Conservation (phyloP, 73 alveolate species). For the Breviolum minutum region DNA sequence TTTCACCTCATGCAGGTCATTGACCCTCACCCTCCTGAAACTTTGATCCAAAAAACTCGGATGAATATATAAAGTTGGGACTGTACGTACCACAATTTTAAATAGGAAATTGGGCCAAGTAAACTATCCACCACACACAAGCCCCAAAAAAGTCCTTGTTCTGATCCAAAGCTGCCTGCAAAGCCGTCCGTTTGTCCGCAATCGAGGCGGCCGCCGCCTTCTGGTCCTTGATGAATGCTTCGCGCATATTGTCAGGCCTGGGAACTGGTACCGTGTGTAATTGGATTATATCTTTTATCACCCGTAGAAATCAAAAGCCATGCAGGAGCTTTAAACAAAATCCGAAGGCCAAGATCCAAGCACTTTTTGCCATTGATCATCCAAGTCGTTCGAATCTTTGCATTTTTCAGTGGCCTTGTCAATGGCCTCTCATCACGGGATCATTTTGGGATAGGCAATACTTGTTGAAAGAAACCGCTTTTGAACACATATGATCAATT, state of each 20-base stretch:
- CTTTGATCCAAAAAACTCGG: background rate
- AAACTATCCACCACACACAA: no score
- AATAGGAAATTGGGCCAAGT: background rate
- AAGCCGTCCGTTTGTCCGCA: background rate
- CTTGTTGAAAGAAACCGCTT: no score
- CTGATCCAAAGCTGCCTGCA: constrained; percentile 20
- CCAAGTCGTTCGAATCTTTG: constrained; percentile 15
- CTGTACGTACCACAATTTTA: background rate
- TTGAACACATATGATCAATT: background rate
- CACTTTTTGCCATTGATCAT: background rate
- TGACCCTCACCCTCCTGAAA: no score
- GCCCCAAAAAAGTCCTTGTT: background rate
- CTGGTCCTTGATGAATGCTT: constrained; percentile 25
- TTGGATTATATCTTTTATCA: background rate
- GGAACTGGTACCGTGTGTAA: background rate
- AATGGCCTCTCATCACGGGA: background rate
- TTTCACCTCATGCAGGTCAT: no score
- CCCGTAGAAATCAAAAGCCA: background rate
- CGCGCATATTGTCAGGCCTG: background rate
- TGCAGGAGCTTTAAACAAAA: background rate
- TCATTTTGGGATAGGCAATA: background rate
- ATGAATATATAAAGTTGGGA: no score
- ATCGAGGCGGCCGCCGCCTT: background rate
- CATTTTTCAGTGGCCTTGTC: background rate
- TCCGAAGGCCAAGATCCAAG: background rate